A percentile compares a stretch with the other conserved stretches of the same genome.
Evolutionary conservation across 495 filamentous ascomycete genomes (phyloP).

Genomic region (Parathielavia appendiculata): DNA sequence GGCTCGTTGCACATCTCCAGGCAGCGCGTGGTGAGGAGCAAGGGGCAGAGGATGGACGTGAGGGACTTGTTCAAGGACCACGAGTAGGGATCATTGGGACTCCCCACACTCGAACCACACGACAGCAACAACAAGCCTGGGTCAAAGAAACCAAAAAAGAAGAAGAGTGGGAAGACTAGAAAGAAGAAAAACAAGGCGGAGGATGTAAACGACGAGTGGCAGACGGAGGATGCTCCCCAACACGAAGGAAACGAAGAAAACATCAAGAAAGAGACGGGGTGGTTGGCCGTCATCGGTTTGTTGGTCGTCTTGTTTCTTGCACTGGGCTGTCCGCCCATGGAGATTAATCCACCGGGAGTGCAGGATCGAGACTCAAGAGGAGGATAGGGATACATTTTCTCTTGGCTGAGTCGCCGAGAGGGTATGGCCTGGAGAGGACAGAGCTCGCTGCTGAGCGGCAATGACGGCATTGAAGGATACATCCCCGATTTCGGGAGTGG

Average conservation of each 20-base stretch:
- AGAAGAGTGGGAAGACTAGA: neutral
- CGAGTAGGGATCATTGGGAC: neutral
- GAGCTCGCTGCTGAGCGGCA: neutral
- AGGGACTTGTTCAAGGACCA: neutral
- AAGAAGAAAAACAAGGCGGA: neutral
- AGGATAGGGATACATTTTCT: neutral
- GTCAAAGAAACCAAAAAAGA: neutral
- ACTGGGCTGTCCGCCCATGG: neutral
- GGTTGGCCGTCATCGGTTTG: neutral
- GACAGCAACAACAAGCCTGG: neutral
- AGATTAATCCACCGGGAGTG: neutral
- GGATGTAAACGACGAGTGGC: neutral
- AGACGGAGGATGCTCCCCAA: too few relatives aligned
- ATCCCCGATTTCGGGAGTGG: neutral
- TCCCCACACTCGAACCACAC: too few relatives aligned
- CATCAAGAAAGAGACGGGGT: neutral
- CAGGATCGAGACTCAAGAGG: neutral
- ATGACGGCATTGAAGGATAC: neutral
- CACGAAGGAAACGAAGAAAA: neutral
- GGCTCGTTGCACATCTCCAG: slow-evolving; percentile 13
- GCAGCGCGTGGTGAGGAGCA: neutral
- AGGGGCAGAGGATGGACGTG: neutral
- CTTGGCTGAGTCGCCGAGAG: neutral
- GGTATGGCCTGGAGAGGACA: neutral
- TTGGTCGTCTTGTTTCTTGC: neutral